These are phyloP conservation scores for Prototheca wickerhamii DNA, from an alignment of 163 green algal genomes.

Conservation along the genomic window DNA sequence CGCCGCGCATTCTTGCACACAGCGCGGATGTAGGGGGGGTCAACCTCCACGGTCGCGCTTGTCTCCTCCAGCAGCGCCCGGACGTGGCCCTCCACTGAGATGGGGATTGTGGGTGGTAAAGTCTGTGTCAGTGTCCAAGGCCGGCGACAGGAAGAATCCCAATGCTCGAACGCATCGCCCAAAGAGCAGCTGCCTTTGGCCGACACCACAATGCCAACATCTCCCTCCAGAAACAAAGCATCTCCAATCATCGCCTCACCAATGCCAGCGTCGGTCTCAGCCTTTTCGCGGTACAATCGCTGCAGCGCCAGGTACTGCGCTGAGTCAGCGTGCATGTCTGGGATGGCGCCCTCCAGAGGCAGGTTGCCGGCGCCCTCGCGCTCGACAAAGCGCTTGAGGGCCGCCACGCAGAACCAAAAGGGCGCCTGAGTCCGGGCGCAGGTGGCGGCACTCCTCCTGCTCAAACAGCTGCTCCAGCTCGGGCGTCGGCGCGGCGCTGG, in stretches of 20 bases:
- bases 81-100: not conserved
- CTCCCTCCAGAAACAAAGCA: not conserved
- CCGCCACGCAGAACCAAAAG: constrained; percentile 78
- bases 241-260: not conserved
- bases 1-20: constrained; percentile 76
- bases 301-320: constrained; percentile 76
- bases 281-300: constrained; percentile 67
- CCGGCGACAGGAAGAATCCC: too few species aligned
- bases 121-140: too few species aligned
- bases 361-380: constrained; percentile 51
- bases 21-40: constrained; percentile 31
- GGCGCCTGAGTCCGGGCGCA: constrained; percentile 23
- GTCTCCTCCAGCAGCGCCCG: not conserved
- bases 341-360: constrained; percentile 76
- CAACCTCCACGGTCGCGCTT: constrained; percentile 27
- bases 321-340: constrained; percentile 91
- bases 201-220: constrained; percentile 46
- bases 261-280: constrained; percentile 49
- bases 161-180: too few species aligned
- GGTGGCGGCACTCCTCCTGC: not conserved
- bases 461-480: not conserved
- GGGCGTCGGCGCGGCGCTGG: not conserved
- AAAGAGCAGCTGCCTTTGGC: too few species aligned
- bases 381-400: constrained; percentile 58
- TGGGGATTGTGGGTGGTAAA: not conserved